These are phyloP conservation scores for Calonectria montana DNA, from an alignment of 2,329 filamentous ascomycete genomes.

Conservation along the genomic window DNA sequence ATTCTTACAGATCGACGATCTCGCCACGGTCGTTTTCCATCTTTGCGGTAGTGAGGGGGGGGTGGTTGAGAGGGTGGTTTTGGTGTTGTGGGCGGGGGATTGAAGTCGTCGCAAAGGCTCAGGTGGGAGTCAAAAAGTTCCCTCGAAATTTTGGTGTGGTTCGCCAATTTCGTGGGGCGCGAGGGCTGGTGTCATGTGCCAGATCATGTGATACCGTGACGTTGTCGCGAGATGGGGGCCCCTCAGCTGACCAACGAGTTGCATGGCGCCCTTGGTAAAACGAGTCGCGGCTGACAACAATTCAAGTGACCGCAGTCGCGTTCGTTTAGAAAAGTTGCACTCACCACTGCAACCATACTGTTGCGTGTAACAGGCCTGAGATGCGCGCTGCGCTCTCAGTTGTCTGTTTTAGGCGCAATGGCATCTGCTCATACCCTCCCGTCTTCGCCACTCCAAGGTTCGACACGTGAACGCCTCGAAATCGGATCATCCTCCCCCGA, in stretches of 20 bases:
- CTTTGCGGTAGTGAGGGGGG: slow-evolving; percentile 61
- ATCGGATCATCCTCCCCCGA: slow-evolving; percentile 63
- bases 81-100: slow-evolving; percentile 44
- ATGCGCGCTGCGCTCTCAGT: slow-evolving; percentile 62
- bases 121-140: slow-evolving; percentile 45
- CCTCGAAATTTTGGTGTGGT: slow-evolving; percentile 49
- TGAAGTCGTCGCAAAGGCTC: slow-evolving; percentile 46
- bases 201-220: slow-evolving; percentile 49
- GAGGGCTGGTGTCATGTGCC: slow-evolving; percentile 51
- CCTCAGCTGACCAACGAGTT: slow-evolving; percentile 1
- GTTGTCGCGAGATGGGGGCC: slow-evolving; percentile 39
- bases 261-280: slow-evolving; percentile 10
- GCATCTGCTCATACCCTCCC: slow-evolving; percentile 47
- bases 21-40: slow-evolving; percentile 99
- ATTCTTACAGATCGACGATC: slow-evolving; percentile 95
- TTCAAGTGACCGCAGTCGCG: neutral
- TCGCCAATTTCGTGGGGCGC: slow-evolving; percentile 51
- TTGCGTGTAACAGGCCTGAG: slow-evolving; percentile 44
- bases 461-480: slow-evolving; percentile 47
- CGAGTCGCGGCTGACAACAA: neutral
- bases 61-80: slow-evolving; percentile 44
- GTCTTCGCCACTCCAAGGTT: slow-evolving; percentile 45
- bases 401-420: slow-evolving; percentile 44
- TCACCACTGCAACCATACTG: slow-evolving; percentile 42
- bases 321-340: slow-evolving; percentile 9